Evolutionary conservation across 1,284 basidiomycete species (phyloP), one percentile per base, ranked within the genome.

Genomic region (Leccinum huronense): DNA sequence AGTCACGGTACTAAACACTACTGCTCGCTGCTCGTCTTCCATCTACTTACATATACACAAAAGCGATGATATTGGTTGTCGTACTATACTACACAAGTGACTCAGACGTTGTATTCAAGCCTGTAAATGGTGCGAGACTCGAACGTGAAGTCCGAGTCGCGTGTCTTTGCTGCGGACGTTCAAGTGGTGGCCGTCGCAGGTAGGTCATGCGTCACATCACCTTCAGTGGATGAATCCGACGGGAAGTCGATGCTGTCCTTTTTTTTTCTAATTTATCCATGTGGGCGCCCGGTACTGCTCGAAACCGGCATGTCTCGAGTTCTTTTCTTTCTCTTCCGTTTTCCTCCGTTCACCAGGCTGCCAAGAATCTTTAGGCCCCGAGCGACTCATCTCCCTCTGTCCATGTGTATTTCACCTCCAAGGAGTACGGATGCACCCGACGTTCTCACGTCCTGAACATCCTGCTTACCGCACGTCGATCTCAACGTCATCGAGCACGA

Each of bases 391-490:
- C 63, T 67, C 40, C 68, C 65, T 40, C 53, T 63, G 36, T 67
- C 61, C n/a, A 60, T 60, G 57, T 64, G 61, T 33, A 57, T 68
- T 19, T 66, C 66, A 23, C 61, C 64, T 53, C 65, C 64, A 3
- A 68, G 66, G 11, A 40, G 60, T 36, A 73, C 58, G 63, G 23
- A 57, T 60, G 33, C 36, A 60, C 48, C 59, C 63, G 48, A 31
- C 23, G 27, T 70, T 67, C 70, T 54, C 73, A 72, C 63, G 67
- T 16, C 36, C 57, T 42, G 34, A 63, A 60, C 63, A 62, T 60
- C 57, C 64, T 54, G 62, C 60, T 19, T 60, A 23, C 53, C 58
- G 34, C 31, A 27, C 59, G 64, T 69, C 58, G 75, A 74, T 66
- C 61, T 72, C 58, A 68, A 70, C 58, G 59, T 64, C 27, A 60